A percentile compares a stretch with the other conserved stretches of the same genome.
phyloP scores from a whole-genome alignment of 331 rosid genomes.

The Spiraea crenata region DNA sequence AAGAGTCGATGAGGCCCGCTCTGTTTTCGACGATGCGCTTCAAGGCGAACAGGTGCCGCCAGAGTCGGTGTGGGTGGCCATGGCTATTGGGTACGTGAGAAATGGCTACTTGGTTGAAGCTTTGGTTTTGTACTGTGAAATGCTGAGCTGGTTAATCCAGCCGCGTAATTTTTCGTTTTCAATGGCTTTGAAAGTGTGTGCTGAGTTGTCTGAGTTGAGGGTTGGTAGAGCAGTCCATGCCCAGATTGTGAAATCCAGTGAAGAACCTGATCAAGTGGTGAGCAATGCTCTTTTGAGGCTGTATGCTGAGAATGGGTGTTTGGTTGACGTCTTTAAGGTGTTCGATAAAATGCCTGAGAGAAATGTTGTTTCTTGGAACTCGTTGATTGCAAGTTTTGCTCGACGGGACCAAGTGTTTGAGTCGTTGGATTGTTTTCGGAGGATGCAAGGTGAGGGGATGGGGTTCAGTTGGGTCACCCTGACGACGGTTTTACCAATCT shows the following conservation, averaged over 20 bases:
- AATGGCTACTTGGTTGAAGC: conserved; percentile 44
- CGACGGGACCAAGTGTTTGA: conserved; percentile 31
- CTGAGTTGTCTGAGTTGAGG: conserved; percentile 26
- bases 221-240: conserved; percentile 53
- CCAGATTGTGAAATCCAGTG: conserved; percentile 42
- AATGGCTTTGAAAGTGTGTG: conserved; percentile 47
- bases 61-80: conserved; percentile 52
- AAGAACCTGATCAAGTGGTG: conserved; percentile 59
- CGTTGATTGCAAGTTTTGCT: conserved; percentile 44
- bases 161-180: conserved; percentile 55
- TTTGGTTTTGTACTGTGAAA: conserved; percentile 42
- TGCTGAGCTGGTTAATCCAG: conserved; percentile 35
- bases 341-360: conserved; percentile 58
- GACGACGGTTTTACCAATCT: conserved; percentile 37
- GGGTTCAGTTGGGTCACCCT: conserved; percentile 61
- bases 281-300: conserved; percentile 44
- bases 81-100: conserved; percentile 52
- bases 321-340: conserved; percentile 35
- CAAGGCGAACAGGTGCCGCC: conserved; percentile 18
- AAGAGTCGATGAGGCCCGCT: conserved; percentile 42
- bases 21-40: conserved; percentile 29
- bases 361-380: conserved; percentile 60
- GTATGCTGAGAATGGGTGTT: conserved; percentile 38
- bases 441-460: conserved; percentile 45
- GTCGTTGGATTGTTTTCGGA: conserved; percentile 41